Evolutionary conservation across 2,329 filamentous ascomycete species (phyloP).

Genomic region (Venturia oleaginea): DNA sequence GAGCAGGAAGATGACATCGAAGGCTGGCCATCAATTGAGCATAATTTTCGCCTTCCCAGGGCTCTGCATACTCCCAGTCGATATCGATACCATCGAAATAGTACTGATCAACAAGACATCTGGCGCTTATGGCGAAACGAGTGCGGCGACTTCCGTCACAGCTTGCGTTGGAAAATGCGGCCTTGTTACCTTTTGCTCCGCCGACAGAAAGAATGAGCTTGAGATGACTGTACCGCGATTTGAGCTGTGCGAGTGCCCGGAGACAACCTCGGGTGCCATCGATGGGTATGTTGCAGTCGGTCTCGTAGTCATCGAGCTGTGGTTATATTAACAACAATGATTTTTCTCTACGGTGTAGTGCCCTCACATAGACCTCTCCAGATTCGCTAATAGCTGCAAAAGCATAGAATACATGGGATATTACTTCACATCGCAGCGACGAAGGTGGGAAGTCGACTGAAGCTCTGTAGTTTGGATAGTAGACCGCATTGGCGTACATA

Average conservation of each 20-base stretch:
- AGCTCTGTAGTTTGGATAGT: constrained; percentile 72
- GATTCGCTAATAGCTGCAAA: constrained; percentile 50
- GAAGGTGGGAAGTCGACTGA: constrained; percentile 66
- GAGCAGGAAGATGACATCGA: constrained; percentile 57
- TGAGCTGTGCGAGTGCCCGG: constrained; percentile 63
- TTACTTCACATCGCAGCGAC: constrained; percentile 63
- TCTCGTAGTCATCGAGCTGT: constrained; percentile 71
- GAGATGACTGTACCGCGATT: constrained; percentile 59
- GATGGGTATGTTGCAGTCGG: constrained; percentile 62
- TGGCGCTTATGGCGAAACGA: constrained; percentile 61
- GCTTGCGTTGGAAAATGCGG: constrained; percentile 60
- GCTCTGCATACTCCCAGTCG: constrained; percentile 69
- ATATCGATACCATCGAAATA: constrained; percentile 70
- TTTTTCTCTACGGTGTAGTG: constrained; percentile 20
- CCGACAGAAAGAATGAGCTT: constrained; percentile 72
- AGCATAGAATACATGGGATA: constrained; percentile 76
- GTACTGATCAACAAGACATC: constrained; percentile 59
- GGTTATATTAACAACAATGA: constrained; percentile 8
- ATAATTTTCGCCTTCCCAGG: constrained; percentile 58
- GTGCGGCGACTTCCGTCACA: constrained; percentile 50
- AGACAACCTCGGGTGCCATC: constrained; percentile 64
- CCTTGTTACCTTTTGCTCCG: constrained; percentile 53
- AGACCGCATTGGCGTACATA: constrained; percentile 60
- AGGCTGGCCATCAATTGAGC: constrained; percentile 57
- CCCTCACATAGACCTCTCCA: constrained; percentile 61